Conservation (phyloP, 2,329 filamentous ascomycete genomes). For the Penicillium sp. region DNA sequence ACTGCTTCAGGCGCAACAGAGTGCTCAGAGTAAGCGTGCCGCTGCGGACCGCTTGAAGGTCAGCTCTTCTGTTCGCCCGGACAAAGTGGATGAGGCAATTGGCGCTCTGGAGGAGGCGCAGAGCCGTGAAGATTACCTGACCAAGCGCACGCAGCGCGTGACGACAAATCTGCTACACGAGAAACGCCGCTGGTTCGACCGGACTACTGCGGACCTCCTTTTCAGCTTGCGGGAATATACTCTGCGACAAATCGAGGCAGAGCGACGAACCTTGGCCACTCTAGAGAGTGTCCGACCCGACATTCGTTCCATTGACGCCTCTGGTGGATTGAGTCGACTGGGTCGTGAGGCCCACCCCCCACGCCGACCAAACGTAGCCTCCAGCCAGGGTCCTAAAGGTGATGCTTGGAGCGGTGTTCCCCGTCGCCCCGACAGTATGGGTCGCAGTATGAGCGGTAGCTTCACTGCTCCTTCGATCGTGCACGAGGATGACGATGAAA, state of each 20-base stretch:
- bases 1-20: constrained; percentile 86
- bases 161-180: constrained; percentile 87
- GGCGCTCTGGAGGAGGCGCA: constrained; percentile 84
- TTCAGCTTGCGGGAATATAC: constrained; percentile 88
- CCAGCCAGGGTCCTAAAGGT: constrained; percentile 94
- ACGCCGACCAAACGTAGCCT: constrained; percentile 76
- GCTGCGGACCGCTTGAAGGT: constrained; percentile 88
- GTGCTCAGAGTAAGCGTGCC: constrained; percentile 77
- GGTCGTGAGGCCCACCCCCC: constrained; percentile 86
- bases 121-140: constrained; percentile 77
- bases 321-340: constrained; percentile 84
- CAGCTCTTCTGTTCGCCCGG: constrained; percentile 81
- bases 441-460: constrained; percentile 75
- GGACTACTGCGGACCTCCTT: constrained; percentile 83
- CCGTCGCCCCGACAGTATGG: constrained; percentile 76
- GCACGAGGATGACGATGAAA: constrained; percentile 64
- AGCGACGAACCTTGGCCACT: constrained; percentile 86
- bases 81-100: constrained; percentile 99
- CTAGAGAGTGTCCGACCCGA: constrained; percentile 94
- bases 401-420: constrained; percentile 97
- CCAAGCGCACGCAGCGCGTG: constrained; percentile 84
- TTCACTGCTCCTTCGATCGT: constrained; percentile 63
- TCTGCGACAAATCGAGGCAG: constrained; percentile 91
- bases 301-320: constrained; percentile 88
- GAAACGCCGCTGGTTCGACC: constrained; percentile 85